phyloP scores from a whole-genome alignment of 2,329 filamentous ascomycete species.

The Xylaria sp. region DNA sequence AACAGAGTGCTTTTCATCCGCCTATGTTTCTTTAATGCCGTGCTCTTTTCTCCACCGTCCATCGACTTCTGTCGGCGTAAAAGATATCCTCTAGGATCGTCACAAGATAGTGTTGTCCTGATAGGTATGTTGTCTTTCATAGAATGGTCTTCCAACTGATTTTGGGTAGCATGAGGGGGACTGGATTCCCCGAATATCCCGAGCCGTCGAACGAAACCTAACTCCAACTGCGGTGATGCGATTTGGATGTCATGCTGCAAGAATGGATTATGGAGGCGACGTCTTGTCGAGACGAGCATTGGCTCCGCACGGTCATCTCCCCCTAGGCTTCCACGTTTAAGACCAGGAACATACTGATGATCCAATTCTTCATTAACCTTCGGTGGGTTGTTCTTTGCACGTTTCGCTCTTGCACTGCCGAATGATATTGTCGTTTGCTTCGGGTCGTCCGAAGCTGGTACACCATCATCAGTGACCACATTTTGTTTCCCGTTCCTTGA shows the following conservation, averaged over 20 bases:
- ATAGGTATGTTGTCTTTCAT: conserved; percentile 30
- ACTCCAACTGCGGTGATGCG: too few relatives aligned
- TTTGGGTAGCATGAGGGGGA: conserved; percentile 9
- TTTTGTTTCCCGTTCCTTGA: neutral
- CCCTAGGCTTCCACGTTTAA: neutral
- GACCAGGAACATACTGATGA: neutral
- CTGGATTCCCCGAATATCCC: too few relatives aligned
- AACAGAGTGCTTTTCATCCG: conserved; percentile 35
- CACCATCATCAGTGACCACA: neutral
- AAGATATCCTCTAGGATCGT: conserved; percentile 38
- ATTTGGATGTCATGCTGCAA: conserved; percentile 11
- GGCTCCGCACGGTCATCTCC: conserved; percentile 4
- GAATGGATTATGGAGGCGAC: conserved; percentile 21
- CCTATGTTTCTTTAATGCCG: conserved; percentile 27
- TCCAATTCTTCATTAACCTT: neutral
- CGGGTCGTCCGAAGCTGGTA: conserved; percentile 11
- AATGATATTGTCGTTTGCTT: conserved; percentile 35
- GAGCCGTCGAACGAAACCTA: too few relatives aligned
- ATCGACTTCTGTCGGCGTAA: conserved; percentile 38
- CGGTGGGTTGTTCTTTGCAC: conserved; percentile 5
- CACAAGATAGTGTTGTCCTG: conserved; percentile 30
- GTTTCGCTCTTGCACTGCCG: conserved; percentile 5
- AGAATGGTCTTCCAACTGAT: conserved; percentile 1
- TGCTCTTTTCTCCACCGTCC: conserved; percentile 17
- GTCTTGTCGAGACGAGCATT: conserved; percentile 18